These are phyloP conservation scores for Zelonia costaricensis DNA, from an alignment of 208 protist genomes.

Conservation along the genomic window DNA sequence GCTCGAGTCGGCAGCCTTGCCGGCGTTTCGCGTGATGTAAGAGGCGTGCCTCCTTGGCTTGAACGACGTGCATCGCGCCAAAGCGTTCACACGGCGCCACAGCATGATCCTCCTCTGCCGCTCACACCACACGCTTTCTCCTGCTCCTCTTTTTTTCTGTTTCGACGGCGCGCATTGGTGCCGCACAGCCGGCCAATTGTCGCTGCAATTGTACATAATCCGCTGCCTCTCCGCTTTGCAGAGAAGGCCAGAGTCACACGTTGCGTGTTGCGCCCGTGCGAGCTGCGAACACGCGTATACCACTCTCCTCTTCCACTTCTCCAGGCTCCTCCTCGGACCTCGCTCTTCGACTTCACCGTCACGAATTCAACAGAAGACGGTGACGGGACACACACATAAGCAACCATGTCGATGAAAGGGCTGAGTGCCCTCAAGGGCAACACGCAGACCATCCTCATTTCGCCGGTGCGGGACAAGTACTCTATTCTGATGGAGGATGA, in stretches of 20 bases:
- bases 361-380: background rate
- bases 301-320: too few species aligned
- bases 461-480: conserved; percentile 88
- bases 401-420: conserved; percentile 52
- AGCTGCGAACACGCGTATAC: too few species aligned
- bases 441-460: conserved; percentile 75
- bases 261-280: background rate
- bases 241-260: background rate
- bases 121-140: too few species aligned
- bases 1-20: too few species aligned
- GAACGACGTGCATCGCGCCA: too few species aligned
- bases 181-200: too few species aligned
- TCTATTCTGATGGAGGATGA: conserved; percentile 93
- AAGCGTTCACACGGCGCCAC: too few species aligned
- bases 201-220: background rate
- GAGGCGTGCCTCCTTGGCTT: too few species aligned
- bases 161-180: background rate
- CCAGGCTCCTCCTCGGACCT: too few species aligned
- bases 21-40: too few species aligned
- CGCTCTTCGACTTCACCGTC: background rate
- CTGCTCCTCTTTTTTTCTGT: background rate
- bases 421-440: conserved; percentile 56
- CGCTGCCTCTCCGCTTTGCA: background rate
- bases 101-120: too few species aligned
- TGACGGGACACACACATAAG: background rate